Base-by-base conservation (phyloP, 2,329 filamentous ascomycete genomes). In the Ophiostoma ulmi region DNA sequence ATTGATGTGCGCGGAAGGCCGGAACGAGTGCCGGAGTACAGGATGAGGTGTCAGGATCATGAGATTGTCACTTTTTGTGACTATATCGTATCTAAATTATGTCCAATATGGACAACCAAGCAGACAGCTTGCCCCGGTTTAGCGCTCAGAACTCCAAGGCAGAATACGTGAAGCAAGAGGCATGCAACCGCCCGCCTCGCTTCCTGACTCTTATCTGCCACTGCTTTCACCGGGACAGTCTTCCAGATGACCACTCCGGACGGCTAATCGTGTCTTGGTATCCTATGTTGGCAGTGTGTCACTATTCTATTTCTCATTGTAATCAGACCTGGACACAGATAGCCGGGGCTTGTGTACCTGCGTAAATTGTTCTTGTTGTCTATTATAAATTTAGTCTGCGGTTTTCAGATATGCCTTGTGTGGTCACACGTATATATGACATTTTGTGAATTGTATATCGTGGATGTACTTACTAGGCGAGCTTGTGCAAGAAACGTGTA, bases 151-250 rank as follows among this genome's bases (percentile, higher is more conserved):
- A 13, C 11, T 39, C 38, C 10, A 39, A 39, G 38, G 11, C 6
- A 11, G 6, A 3, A 7, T n/a, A 22, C 17, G 8, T 1, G n/a
- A 22, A 26, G 5, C 22, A 26, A 2, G n/a, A 58, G 61, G 31
- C 31, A 64, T 64, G 61, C 61, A 64, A 64, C n/a, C 61, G 20
- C 61, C 61, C 61, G 35, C 35, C 14, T 38, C 61, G 31, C 35
- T 35, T 64, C 35, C 35, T 64, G 3, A 11, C 39, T 22, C 35
- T 17, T n/a, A 20, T 48, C 20, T 48, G 44, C 44, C 44, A n/a
- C 44, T 20, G 17, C 44, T 7, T n/a, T 7, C 17, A 20, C 31
- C 35, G 31, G 35, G 35, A 35, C 61, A 10, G 61, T 61, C 61
- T 64, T 35, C 14, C 61, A 63, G 26, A 63, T 61, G 10, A 13